Evolutionary conservation across 345 rosid genomes (phyloP).

Genomic region (Combretum micranthum): DNA sequence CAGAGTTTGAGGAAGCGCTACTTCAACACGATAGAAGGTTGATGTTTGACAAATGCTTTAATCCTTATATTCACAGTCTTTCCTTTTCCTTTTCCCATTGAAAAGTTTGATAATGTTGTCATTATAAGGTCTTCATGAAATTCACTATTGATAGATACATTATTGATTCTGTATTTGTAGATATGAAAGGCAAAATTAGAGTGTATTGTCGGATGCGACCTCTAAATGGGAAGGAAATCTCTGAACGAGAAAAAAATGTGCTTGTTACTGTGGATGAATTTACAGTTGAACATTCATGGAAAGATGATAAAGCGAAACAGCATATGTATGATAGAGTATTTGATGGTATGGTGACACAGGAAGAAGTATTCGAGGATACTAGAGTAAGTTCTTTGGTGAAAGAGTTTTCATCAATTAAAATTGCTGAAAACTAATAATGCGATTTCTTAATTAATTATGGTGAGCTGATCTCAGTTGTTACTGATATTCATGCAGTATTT

Average conservation of each 20-base stretch:
- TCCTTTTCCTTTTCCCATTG: background rate
- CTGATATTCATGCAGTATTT: constrained; percentile 41
- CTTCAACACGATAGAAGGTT: constrained; percentile 93
- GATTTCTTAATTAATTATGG: too few relatives aligned
- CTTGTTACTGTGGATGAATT: constrained; percentile 65
- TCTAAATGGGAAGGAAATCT: constrained; percentile 65
- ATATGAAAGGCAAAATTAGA: constrained; percentile 95
- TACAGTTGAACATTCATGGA: constrained; percentile 91
- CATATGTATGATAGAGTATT: constrained; percentile 91
- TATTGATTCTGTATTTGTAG: constrained; percentile 28
- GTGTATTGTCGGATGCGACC: constrained; percentile 91
- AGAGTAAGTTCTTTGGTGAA: constrained; percentile 32
- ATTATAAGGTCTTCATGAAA: background rate
- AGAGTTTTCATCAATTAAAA: background rate
- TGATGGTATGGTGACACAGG: constrained; percentile 70
- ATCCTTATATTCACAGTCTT: background rate
- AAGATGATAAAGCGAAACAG: constrained; percentile 81
- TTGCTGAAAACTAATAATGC: background rate
- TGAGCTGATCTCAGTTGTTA: background rate
- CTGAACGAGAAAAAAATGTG: constrained; percentile 42
- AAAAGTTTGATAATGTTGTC: background rate
- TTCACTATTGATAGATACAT: background rate
- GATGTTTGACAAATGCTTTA: background rate
- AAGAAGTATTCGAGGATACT: constrained; percentile 89
- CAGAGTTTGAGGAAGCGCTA: constrained; percentile 80